Conservation (phyloP, 1,284 basidiomycete species). For the Apiotrichum domesticum region DNA sequence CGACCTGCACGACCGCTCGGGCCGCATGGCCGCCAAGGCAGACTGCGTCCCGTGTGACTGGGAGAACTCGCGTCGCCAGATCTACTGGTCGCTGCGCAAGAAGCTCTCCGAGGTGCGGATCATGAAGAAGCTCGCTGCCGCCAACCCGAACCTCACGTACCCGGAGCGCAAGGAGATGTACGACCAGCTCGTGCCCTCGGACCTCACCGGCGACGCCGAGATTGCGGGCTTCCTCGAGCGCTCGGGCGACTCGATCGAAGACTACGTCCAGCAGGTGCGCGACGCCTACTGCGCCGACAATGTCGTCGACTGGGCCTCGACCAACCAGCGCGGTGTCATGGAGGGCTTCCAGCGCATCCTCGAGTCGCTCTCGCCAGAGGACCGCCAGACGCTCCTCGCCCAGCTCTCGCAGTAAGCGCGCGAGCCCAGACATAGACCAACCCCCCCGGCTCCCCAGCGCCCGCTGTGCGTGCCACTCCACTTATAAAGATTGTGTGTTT, state of each 20-base stretch:
- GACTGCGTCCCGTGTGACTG: conserved; percentile 77
- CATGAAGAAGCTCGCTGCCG: conserved; percentile 43
- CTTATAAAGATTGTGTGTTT: not conserved
- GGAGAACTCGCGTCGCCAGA: conserved; percentile 82
- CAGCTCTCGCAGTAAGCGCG: conserved; percentile 18
- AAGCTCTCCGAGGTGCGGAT: conserved; percentile 51
- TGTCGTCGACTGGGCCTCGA: conserved; percentile 36
- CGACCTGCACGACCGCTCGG: conserved; percentile 85
- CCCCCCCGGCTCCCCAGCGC: no score
- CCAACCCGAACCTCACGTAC: conserved; percentile 44
- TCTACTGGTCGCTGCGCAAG: conserved; percentile 88
- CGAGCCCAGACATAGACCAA: no score
- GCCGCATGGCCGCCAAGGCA: conserved; percentile 97
- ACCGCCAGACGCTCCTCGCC: conserved; percentile 58
- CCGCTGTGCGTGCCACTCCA: not conserved
- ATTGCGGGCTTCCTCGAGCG: conserved; percentile 46
- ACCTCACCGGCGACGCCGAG: conserved; percentile 35
- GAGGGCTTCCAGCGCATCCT: conserved; percentile 41
- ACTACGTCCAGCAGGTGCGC: conserved; percentile 31
- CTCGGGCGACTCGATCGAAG: conserved; percentile 32
- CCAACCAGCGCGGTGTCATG: conserved; percentile 42
- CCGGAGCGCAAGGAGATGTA: conserved; percentile 40
- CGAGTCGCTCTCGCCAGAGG: conserved; percentile 65
- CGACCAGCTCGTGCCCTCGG: conserved; percentile 35
- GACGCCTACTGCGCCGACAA: conserved; percentile 40